Evolutionary conservation across 2,329 filamentous ascomycete species (phyloP), one percentile per base, ranked within the genome.

Genomic region (Emericellopsis cladophorae): DNA sequence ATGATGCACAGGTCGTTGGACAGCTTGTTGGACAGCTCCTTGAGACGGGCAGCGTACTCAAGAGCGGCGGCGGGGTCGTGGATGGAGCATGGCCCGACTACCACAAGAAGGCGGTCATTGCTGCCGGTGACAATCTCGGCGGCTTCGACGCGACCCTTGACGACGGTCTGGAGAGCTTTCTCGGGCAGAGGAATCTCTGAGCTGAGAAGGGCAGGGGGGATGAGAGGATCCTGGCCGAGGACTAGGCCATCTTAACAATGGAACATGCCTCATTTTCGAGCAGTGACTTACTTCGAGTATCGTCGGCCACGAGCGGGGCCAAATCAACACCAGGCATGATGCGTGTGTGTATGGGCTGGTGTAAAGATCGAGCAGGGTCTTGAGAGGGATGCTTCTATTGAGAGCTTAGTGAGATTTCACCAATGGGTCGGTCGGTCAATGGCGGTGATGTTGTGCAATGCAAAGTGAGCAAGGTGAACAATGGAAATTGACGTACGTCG

Each of bases 61-160:
- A 93, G 70, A 33, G 92, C 92, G 12, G 79, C 79, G 38, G 72
- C 78, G 8, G 92, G 92, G 65, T 98, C 92, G 69, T 98, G 92
- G 58, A 98, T 90, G 23, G 89, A 95, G 72, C 92, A 98, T 40
- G 92, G 92, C 2, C 92, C 92, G 56, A 93, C 84, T 56, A 98
- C 80, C 54, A 96, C 92, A 46, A 98, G 77, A 29, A 98, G 83
- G 45, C 89, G 84, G 68, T 95, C 87, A 62, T 79, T 81, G 49
- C 76, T 71, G 55, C 82, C 79, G 60, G 85, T 81, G 59, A 94
- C 81, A 57, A 93, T 84, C 49, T 79, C 73, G 50, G 83, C 76
- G 42, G 72, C 75, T 54, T 79, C 75, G 52, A 71, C 74, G 51
- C 83, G 77, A 50, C 81, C 82, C 63, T 77, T 76, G 51, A 87